These are phyloP conservation scores for Nyctanthes arbortristis DNA, from an alignment of 257 asterid genomes.

Conservation along the genomic window DNA sequence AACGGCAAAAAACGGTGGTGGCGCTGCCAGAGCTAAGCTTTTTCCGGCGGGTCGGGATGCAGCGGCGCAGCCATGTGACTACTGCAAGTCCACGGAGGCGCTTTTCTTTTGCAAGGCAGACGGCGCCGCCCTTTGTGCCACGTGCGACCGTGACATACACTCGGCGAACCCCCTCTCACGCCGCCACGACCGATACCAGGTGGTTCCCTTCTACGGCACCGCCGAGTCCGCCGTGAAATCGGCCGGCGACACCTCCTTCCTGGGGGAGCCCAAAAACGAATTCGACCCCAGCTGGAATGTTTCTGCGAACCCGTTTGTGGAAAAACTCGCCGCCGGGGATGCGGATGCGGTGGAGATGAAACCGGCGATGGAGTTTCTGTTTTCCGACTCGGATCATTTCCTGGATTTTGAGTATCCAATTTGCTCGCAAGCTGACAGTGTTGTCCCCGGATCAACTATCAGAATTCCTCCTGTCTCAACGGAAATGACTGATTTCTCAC, in stretches of 20 bases:
- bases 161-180: slow-evolving; percentile 69
- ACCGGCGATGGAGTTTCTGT: slow-evolving; percentile 39
- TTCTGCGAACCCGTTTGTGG: slow-evolving; percentile 24
- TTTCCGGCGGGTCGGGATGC: slow-evolving; percentile 48
- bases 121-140: slow-evolving; percentile 60
- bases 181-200: slow-evolving; percentile 66
- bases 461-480: slow-evolving; percentile 25
- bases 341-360: slow-evolving; percentile 41
- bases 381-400: slow-evolving; percentile 42
- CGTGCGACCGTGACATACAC: slow-evolving; percentile 75
- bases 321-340: slow-evolving; percentile 24
- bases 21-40: slow-evolving; percentile 16
- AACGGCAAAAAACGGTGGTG: slow-evolving; percentile 16
- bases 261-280: slow-evolving; percentile 1
- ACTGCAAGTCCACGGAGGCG: slow-evolving; percentile 58
- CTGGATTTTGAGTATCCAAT: slow-evolving; percentile 41
- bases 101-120: slow-evolving; percentile 75
- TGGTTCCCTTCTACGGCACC: slow-evolving; percentile 58
- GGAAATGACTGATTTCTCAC: slow-evolving; percentile 27
- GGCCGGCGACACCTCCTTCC: slow-evolving; percentile 22
- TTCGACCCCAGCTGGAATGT: slow-evolving; percentile 34
- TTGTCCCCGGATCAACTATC: slow-evolving; percentile 45
- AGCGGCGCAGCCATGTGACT: slow-evolving; percentile 60
- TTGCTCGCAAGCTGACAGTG: slow-evolving; percentile 35
- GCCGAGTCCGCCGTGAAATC: slow-evolving; percentile 53